phyloP scores from a whole-genome alignment of 202 grass and related monocot species.

The Hordeum pubiflorum region DNA sequence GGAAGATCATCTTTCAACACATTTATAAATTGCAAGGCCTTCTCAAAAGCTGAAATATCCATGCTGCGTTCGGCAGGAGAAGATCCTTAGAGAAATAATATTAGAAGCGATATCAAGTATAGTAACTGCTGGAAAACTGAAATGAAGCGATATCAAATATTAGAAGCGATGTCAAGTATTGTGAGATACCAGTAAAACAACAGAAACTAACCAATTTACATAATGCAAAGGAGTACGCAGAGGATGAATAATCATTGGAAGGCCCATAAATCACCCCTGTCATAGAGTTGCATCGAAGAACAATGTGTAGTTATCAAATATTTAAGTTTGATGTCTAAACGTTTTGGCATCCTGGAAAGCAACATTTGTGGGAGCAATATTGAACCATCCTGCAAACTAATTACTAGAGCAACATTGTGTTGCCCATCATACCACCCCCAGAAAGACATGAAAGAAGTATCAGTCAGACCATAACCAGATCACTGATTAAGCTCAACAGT shows the following conservation, averaged over 20 bases:
- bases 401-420: background rate
- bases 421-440: background rate
- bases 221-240: background rate
- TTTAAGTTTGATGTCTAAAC: background rate
- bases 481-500: background rate
- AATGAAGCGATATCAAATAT: conserved; percentile 27
- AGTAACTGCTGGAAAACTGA: conserved; percentile 29
- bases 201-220: background rate
- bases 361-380: background rate
- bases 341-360: background rate
- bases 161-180: conserved; percentile 56
- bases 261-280: background rate
- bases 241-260: background rate
- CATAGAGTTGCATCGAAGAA: background rate
- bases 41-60: conserved; percentile 80
- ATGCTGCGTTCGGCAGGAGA: conserved; percentile 97
- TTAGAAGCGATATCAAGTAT: conserved; percentile 70
- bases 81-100: conserved; percentile 99
- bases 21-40: conserved; percentile 80
- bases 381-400: background rate
- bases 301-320: background rate
- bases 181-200: conserved; percentile 1
- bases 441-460: background rate
- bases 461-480: background rate
- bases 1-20: conserved; percentile 72